Evolutionary conservation across 2,329 filamentous ascomycete genomes (phyloP).

Genomic region (Fusarium fujikuroi): DNA sequence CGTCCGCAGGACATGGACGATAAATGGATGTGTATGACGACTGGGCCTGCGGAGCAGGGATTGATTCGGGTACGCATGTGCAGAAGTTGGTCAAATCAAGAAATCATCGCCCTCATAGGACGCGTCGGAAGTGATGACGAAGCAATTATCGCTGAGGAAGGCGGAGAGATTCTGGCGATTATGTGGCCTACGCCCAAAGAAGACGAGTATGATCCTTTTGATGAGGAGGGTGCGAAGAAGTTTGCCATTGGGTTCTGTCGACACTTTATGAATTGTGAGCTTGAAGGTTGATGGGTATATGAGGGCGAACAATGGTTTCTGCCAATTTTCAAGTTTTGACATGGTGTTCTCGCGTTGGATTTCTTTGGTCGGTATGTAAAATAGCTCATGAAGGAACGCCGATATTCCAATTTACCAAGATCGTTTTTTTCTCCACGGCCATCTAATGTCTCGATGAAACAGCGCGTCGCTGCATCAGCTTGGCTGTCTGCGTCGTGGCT

Average conservation of each 20-base stretch:
- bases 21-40: slow-evolving; percentile 14
- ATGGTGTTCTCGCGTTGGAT: background rate
- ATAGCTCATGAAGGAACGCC: background rate
- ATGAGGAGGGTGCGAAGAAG: background rate
- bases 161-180: slow-evolving; percentile 21
- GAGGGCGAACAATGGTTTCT: background rate
- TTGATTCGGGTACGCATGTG: slow-evolving; percentile 14
- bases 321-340: background rate
- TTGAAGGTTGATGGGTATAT: background rate
- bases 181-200: slow-evolving; percentile 6
- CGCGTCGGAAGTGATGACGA: background rate
- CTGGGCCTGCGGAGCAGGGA: slow-evolving; percentile 9
- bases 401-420: too few relatives aligned
- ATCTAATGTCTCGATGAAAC: too few relatives aligned
- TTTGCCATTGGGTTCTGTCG: slow-evolving; percentile 9
- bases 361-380: background rate
- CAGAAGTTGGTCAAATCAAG: slow-evolving; percentile 18
- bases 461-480: background rate
- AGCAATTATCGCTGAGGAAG: background rate
- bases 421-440: background rate
- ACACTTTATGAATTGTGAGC: background rate
- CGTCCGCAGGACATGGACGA: slow-evolving; percentile 21
- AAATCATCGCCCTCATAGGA: slow-evolving; percentile 9
- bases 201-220: background rate
- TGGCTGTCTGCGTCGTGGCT: background rate